Evolutionary conservation across 2,329 filamentous ascomycete species (phyloP).

Genomic region (Biscogniauxia mediterranea): DNA sequence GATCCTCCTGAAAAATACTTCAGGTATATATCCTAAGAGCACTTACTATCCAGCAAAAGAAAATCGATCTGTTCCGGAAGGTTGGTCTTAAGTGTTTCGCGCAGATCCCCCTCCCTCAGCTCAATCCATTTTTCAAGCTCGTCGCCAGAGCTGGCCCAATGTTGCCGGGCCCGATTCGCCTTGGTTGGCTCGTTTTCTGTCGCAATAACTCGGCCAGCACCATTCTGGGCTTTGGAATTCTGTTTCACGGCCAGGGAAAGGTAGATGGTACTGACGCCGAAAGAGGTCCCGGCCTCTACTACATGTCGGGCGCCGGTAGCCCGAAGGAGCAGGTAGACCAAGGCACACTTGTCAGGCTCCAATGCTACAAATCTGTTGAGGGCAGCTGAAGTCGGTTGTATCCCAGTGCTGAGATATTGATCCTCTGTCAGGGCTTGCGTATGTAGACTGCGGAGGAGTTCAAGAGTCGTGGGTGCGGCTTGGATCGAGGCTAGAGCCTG

Average conservation of each 20-base stretch:
- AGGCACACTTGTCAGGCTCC: background rate
- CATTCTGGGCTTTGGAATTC: constrained; percentile 35
- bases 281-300: constrained; percentile 61
- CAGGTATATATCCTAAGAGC: background rate
- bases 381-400: background rate
- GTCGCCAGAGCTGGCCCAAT: constrained; percentile 53
- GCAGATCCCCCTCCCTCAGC: constrained; percentile 55
- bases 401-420: background rate
- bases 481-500: background rate
- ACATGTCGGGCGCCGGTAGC: constrained; percentile 48
- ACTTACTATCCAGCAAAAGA: constrained; percentile 60
- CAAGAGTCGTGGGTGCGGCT: background rate
- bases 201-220: constrained; percentile 49
- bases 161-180: constrained; percentile 46
- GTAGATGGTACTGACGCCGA: constrained; percentile 62
- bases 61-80: constrained; percentile 53
- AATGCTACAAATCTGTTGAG: constrained; percentile 52
- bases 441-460: background rate
- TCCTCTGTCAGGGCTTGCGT: background rate
- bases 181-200: constrained; percentile 60
- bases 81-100: constrained; percentile 51
- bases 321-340: constrained; percentile 45
- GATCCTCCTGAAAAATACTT: background rate
- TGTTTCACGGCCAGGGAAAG: constrained; percentile 51
- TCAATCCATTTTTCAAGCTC: constrained; percentile 52